These are phyloP conservation scores for Strobilomyces confusus DNA, from an alignment of 768 basidiomycete species.

Conservation along the genomic window DNA sequence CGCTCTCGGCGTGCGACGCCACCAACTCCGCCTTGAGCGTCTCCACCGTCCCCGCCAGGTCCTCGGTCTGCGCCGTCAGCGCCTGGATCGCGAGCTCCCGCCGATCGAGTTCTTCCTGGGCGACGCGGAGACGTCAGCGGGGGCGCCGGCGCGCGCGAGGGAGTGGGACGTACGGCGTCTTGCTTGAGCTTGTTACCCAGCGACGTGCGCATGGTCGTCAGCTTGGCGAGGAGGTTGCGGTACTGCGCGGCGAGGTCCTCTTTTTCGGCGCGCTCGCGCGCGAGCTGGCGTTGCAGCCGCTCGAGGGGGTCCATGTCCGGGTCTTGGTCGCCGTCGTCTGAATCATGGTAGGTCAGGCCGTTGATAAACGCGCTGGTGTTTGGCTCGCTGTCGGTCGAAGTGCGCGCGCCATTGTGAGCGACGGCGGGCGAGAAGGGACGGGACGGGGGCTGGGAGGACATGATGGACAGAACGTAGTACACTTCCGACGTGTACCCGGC, in stretches of 20 bases:
- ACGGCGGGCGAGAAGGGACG: constrained; percentile 31
- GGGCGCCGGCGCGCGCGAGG: no score
- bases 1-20: constrained; percentile 69
- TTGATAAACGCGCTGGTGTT: constrained; percentile 28
- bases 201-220: constrained; percentile 90
- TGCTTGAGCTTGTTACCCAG: constrained; percentile 93
- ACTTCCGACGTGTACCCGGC: constrained; percentile 6
- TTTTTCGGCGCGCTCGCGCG: constrained; percentile 76
- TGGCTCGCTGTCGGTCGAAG: constrained; percentile 43
- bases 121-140: not conserved
- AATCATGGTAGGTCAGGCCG: constrained; percentile 33
- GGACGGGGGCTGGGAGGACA: constrained; percentile 27
- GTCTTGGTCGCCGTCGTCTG: constrained; percentile 41
- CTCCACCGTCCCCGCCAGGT: constrained; percentile 64
- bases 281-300: constrained; percentile 71
- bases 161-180: constrained; percentile 73
- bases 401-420: constrained; percentile 23
- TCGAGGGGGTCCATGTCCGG: constrained; percentile 46
- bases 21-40: constrained; percentile 80
- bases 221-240: constrained; percentile 76
- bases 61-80: constrained; percentile 73
- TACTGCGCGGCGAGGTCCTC: constrained; percentile 85
- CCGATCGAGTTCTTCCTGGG: constrained; percentile 96
- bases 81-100: constrained; percentile 81
- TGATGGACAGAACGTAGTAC: not conserved